Evolutionary conservation across 345 rosid genomes (phyloP), one percentile per base, ranked within the genome.

Genomic region (Acer negundo): DNA sequence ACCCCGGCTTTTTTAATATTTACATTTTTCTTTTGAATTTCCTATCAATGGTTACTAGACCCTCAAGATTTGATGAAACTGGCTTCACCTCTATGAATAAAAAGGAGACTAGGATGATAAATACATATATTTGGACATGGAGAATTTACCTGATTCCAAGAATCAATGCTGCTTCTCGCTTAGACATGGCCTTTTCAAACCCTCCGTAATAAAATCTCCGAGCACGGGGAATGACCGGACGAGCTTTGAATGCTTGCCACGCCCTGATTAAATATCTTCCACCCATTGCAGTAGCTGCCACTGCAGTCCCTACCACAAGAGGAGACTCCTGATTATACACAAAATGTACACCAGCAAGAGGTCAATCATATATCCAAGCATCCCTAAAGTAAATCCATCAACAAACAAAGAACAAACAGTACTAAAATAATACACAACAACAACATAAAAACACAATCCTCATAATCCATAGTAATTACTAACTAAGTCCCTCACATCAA

Each of bases 171-270:
- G 90, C 85, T 78, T 87, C 88, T 7, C 86, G 73, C 62, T 69
- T 79, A 2, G 80, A 83, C 85, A 87, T 85, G 79, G 46, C 71
- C 0, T 74, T 46, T 38, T 83, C 80, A 72, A 87, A 87, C 47
- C 88, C 84, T 1, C 90, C 86, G 0, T 80, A 80, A 17, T 85
- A 87, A 75, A 85, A 87, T 53, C 40, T 83, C 13, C 84, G 75
- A 55, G 77, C 23, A n/a, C 65, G 77, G 10, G 79, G 80, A 17
- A 64, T 73, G 0, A 69, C 68, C 0, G 86, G 85, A 0, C 84
- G 80, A 8, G 85, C 76, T 77, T 78, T 87, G 80, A 87, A 76
- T 35, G 86, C 85, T 42, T 79, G 78, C 85, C 88, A 85, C 4
- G 88, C 83, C 76, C 28, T 61, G 38, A 87, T 76, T 38, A 75